Conservation (phyloP, 495 filamentous ascomycete species). For the Coniosporium apollinis region DNA sequence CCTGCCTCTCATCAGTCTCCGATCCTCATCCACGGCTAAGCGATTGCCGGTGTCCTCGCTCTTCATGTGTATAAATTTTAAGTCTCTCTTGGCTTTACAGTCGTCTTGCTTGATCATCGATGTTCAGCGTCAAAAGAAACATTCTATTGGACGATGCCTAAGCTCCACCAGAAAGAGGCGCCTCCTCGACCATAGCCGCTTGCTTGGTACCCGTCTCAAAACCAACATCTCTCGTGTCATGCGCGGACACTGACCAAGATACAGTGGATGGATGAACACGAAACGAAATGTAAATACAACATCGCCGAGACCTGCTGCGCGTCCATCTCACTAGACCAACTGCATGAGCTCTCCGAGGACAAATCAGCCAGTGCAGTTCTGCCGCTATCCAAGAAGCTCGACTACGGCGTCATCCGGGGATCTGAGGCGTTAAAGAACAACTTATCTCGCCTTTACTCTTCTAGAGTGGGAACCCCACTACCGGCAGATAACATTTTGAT, state of each 20-base stretch:
- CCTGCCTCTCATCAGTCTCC: not conserved
- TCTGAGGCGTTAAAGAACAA: constrained; percentile 44
- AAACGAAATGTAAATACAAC: constrained; percentile 59
- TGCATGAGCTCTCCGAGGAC: constrained; percentile 40
- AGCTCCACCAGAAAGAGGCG: not conserved
- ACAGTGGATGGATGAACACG: constrained; percentile 83
- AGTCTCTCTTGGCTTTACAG: not conserved
- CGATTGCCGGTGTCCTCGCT: not conserved
- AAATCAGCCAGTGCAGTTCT: constrained; percentile 24
- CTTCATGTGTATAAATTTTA: not conserved
- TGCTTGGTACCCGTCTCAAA: not conserved
- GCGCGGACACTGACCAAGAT: not conserved
- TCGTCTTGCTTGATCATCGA: not conserved
- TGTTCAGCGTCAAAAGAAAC: not conserved
- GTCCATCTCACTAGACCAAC: constrained; percentile 60
- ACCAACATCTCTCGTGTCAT: not conserved
- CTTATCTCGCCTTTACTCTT: constrained; percentile 49
- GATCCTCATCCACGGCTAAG: not conserved
- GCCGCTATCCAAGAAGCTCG: constrained; percentile 34
- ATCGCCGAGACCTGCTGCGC: constrained; percentile 77
- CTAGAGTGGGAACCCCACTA: constrained; percentile 30
- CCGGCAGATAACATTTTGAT: constrained; percentile 54
- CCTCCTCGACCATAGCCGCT: not conserved
- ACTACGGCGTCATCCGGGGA: constrained; percentile 57
- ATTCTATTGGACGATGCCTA: not conserved